Percentiles rank a stretch among this genome's conserved stretches.
Conservation (phyloP, 1,284 basidiomycete species). For the Kwoniella shivajii region DNA sequence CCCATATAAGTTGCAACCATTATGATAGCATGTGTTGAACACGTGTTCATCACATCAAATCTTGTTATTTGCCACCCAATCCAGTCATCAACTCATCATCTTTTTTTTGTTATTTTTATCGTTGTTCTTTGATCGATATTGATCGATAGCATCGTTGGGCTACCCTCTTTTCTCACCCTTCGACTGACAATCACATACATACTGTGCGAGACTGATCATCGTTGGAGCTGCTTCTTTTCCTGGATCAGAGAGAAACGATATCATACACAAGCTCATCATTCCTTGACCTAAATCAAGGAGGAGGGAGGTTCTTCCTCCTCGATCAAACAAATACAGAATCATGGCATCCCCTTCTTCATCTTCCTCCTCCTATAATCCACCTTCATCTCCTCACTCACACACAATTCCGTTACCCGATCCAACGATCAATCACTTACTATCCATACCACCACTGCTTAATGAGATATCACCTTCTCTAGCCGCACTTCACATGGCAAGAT, state of each 20-base stretch:
- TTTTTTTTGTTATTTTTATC: no score
- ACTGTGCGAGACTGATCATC: no score
- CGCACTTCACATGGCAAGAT: slow-evolving; percentile 42
- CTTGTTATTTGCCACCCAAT: slow-evolving; percentile 5
- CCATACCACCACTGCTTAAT: slow-evolving; percentile 32
- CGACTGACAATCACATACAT: no score
- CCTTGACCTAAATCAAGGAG: no score
- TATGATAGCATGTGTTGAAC: not conserved
- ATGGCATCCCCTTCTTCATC: slow-evolving; percentile 6
- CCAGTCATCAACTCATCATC: not conserved
- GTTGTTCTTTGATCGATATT: no score
- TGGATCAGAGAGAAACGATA: no score
- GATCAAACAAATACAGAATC: not conserved
- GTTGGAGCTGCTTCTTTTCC: no score
- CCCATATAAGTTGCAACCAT: not conserved
- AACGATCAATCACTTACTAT: slow-evolving; percentile 24
- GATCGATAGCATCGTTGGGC: no score
- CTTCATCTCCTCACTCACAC: slow-evolving; percentile 6
- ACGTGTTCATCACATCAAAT: not conserved
- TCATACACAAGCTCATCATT: not conserved
- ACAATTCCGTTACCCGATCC: slow-evolving; percentile 1
- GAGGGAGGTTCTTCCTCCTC: no score
- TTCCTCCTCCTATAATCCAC: slow-evolving; percentile 1
- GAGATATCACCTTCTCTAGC: slow-evolving; percentile 38
- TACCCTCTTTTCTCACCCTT: no score